A percentile compares a stretch with the other conserved stretches of the same genome.
These are phyloP conservation scores for Axilococcus clingmanii DNA, from an alignment of 139 green algal genomes.

Conservation along the genomic window DNA sequence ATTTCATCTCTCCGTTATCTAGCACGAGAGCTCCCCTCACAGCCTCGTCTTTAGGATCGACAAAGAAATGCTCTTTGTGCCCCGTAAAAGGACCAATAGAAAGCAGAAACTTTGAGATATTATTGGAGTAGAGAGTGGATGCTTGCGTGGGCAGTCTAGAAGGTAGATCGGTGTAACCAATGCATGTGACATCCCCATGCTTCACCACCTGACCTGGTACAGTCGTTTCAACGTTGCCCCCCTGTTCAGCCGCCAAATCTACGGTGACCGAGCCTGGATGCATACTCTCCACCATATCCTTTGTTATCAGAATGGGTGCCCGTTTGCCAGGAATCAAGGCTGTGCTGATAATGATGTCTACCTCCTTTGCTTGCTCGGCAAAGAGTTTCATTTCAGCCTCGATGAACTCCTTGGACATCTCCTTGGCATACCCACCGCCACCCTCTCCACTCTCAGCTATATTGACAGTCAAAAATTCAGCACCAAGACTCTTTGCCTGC, in stretches of 20 bases:
- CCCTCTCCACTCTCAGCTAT: slow-evolving; percentile 69
- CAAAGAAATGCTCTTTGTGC: slow-evolving; percentile 56
- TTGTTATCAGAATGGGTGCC: slow-evolving; percentile 72
- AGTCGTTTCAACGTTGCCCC: slow-evolving; percentile 63
- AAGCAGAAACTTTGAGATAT: slow-evolving; percentile 83
- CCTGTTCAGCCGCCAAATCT: slow-evolving; percentile 77
- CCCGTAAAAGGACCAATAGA: slow-evolving; percentile 69
- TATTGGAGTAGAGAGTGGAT: slow-evolving; percentile 77
- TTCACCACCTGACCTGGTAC: slow-evolving; percentile 35
- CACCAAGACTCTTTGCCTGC: slow-evolving; percentile 68
- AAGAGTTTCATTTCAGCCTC: slow-evolving; percentile 64
- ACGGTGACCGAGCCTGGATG: slow-evolving; percentile 60
- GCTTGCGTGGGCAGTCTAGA: slow-evolving; percentile 67
- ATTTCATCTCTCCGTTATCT: slow-evolving; percentile 64
- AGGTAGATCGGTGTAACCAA: slow-evolving; percentile 87
- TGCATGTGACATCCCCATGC: slow-evolving; percentile 50
- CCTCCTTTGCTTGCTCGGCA: slow-evolving; percentile 63
- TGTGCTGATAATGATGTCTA: slow-evolving; percentile 90
- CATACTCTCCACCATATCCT: slow-evolving; percentile 76
- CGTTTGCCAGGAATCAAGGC: slow-evolving; percentile 73
- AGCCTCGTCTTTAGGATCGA: slow-evolving; percentile 75
- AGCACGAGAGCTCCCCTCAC: slow-evolving; percentile 69
- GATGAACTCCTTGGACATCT: slow-evolving; percentile 76
- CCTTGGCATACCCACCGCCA: slow-evolving; percentile 69
- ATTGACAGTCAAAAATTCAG: slow-evolving; percentile 77